Evolutionary conservation across 768 basidiomycete species (phyloP).

Genomic region (Rhizopogon roseolus): DNA sequence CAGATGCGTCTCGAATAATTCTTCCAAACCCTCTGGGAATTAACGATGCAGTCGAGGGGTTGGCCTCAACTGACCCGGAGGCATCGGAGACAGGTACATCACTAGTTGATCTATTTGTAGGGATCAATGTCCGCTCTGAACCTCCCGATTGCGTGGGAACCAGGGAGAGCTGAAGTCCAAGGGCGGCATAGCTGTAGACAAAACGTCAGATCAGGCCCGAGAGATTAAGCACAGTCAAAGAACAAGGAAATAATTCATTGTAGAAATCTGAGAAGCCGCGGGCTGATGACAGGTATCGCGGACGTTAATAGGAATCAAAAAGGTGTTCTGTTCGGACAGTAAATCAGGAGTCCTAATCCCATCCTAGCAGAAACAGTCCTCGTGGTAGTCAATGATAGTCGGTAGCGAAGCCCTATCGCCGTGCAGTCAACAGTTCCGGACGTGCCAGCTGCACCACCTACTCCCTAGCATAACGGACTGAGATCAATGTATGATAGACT

Average conservation of each 20-base stretch:
- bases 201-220: neutral
- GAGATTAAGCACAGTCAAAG: neutral
- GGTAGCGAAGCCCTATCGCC: neutral
- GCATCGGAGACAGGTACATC: neutral
- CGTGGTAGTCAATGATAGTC: neutral
- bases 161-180: slow-evolving; percentile 68
- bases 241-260: slow-evolving; percentile 7
- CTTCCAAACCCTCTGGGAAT: slow-evolving; percentile 69
- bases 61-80: neutral
- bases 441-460: too few species aligned
- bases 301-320: neutral
- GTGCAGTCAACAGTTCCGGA: neutral
- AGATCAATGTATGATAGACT: slow-evolving; percentile 18
- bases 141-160: slow-evolving; percentile 70
- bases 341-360: neutral
- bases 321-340: neutral
- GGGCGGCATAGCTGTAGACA: slow-evolving; percentile 59
- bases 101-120: neutral
- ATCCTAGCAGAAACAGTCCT: neutral
- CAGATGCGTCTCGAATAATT: slow-evolving; percentile 76
- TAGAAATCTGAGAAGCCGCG: neutral
- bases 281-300: neutral
- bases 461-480: neutral
- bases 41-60: slow-evolving; percentile 15
- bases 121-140: slow-evolving; percentile 36